These are phyloP conservation scores for Eutrema japonicum DNA, from an alignment of 345 rosid genomes.

Conservation along the genomic window DNA sequence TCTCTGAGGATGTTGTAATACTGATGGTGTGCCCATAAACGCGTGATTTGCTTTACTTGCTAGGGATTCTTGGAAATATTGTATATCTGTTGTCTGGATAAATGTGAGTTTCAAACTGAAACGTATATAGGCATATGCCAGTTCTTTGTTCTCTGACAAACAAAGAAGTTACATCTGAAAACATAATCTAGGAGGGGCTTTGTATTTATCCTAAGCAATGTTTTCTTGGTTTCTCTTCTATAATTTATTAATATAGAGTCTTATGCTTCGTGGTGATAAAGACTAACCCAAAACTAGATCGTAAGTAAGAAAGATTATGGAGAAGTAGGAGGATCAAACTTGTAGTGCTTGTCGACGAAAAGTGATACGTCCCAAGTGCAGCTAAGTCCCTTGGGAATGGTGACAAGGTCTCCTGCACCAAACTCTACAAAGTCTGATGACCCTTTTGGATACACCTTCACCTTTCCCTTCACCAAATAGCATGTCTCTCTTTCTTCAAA, in stretches of 20 bases:
- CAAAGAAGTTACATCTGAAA: constrained; percentile 29
- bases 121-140: constrained; percentile 9
- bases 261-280: constrained; percentile 37
- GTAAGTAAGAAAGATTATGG: constrained; percentile 12
- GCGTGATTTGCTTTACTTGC: constrained; percentile 10
- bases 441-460: constrained; percentile 68
- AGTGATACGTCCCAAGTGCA: constrained; percentile 94
- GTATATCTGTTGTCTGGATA: constrained; percentile 11
- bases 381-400: constrained; percentile 85
- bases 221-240: constrained; percentile 15
- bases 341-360: constrained; percentile 88
- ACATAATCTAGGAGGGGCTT: constrained; percentile 33
- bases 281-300: constrained; percentile 38
- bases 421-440: constrained; percentile 72
- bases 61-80: constrained; percentile 8
- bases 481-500: constrained; percentile 93
- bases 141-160: constrained; percentile 14
- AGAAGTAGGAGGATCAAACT: constrained; percentile 66
- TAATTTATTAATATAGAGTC: constrained; percentile 24
- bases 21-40: constrained; percentile 3
- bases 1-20: constrained; percentile 5
- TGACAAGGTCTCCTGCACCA: constrained; percentile 93
- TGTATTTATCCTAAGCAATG: constrained; percentile 24
- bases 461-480: constrained; percentile 81
- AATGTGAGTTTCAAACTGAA: constrained; percentile 7